Base-by-base conservation (phyloP, 202 grass and related monocot genomes). In the Panicum virgatum region DNA sequence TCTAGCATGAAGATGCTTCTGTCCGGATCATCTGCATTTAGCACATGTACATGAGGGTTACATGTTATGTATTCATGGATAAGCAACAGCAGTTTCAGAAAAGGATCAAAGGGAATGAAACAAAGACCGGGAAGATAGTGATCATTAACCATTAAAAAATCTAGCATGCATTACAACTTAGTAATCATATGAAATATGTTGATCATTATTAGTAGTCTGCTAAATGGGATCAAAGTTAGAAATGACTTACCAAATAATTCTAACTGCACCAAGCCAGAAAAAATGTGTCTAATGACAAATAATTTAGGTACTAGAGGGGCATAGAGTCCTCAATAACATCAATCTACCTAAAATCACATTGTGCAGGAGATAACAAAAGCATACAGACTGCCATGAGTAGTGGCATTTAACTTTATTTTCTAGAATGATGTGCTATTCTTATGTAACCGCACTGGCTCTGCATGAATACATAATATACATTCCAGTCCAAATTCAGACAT, bases 1-100 rank as follows among this genome's bases (percentile, higher is more conserved):
- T 87, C 68, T 27, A 98, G 70, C 69, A 63, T 70, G 72, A 95
- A 95, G 61, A 98, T 76, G 59, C 88, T 98, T 84, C 62, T 85
- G 39, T 86, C 44, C 2, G 82, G 76, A 84, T 88, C 80, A 80
- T 95, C 96, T 97, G 90, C 89, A 80, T 82, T 23, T 37, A 82
- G 27, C n/a, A 22, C 38, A 46, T 46, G 44, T 46, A 46, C 44
- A 82, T 70, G 15, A 79, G 10, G 9, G 50, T 29, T 7, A 42
- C 6, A 38, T 39, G 62, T 16, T 16, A 69, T 61, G 45, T 69
- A 54, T 20, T 7, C 62, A 48, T 37, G 25, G 51, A 69, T 39
- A 84, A 12, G 62, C 15, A 88, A 64, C n/a, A 75, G 20, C 15
- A 36, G 23, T 75, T 67, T 79, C 9, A 88, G 34, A 4, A 4